Evolutionary conservation across 2,329 filamentous ascomycete species (phyloP), one percentile per base, ranked within the genome.

Genomic region (Colletotrichum spinosum): DNA sequence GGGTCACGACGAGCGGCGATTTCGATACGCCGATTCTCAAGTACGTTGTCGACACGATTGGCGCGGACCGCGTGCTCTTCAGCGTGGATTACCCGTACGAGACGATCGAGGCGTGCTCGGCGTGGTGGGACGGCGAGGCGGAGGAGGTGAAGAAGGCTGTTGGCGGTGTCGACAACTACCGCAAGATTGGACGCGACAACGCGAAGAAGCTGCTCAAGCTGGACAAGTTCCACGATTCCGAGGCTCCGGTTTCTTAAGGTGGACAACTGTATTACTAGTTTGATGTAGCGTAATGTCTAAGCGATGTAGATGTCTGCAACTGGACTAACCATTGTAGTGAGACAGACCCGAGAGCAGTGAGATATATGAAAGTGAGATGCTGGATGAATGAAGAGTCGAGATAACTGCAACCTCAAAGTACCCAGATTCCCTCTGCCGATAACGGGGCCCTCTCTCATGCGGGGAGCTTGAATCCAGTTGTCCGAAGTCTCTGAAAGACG

Each of bases 1-100:
- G 83, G 82, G 81, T 87, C 68, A 88, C 86, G 4, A 87, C 85
- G 1, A 81, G 78, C 60, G 86, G 85, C 0, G 82, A 87, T 70
- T 88, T 87, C 69, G 86, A 82, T 0, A 86, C 84, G 0, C 73
- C 80, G 1, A 84, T 83, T 1, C 72, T 87, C 49, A 77, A 85
- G 67, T 87, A 80, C 56, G 81, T 80, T 50, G 76, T 84, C 17
- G 75, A 77, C 17, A 79, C 85, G 68, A 75, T 87, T 35, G 80
- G 83, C 8, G 74, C 81, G 6, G 83, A 85, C 57, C 73, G 84
- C 0, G 82, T 86, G 42, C 68, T 86, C n/a, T 86, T 84, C 71
- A 82, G 78, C 2, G 80, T 86, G 3, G 84, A 86, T 69, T 85
- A 86, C 67, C 84, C 84, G 0, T 86, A 82, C 58, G 84, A 85